These are phyloP conservation scores for Chromosphaera perkinsii DNA, from an alignment of 208 protist species.

Conservation along the genomic window DNA sequence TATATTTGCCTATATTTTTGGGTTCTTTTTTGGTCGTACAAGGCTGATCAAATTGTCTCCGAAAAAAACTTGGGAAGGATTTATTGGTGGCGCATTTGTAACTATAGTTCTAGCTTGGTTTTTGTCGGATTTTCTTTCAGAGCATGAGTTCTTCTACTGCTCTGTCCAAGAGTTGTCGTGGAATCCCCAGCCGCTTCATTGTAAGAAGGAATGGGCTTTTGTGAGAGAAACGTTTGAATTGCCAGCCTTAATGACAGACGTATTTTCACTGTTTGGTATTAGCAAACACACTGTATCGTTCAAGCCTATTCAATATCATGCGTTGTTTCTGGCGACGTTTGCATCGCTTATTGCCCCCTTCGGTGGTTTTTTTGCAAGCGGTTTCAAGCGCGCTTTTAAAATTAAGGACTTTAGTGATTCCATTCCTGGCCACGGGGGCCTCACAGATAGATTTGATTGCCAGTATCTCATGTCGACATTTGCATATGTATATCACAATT, in stretches of 20 bases:
- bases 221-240: conserved; percentile 13
- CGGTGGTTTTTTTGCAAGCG: conserved; percentile 95
- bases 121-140: conserved; percentile 27
- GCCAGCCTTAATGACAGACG: too few species aligned
- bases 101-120: conserved; percentile 52
- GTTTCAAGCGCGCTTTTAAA: conserved; percentile 91
- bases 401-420: conserved; percentile 92
- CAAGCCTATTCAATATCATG: conserved; percentile 75
- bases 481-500: conserved; percentile 55
- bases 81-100: conserved; percentile 57
- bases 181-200: too few species aligned
- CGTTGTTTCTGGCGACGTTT: conserved; percentile 84
- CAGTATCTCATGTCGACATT: conserved; percentile 89
- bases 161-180: conserved; percentile 18
- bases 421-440: conserved; percentile 95
- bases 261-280: background rate
- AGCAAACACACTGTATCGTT: background rate
- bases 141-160: conserved; percentile 35
- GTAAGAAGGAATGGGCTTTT: too few species aligned
- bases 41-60: conserved; percentile 63
- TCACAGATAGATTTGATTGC: conserved; percentile 95
- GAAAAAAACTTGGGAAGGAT: conserved; percentile 75
- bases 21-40: conserved; percentile 57
- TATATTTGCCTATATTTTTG: conserved; percentile 55
- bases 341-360: conserved; percentile 91